Evolutionary conservation across 768 basidiomycete genomes (phyloP).

Genomic region (Termitomyces sp.): DNA sequence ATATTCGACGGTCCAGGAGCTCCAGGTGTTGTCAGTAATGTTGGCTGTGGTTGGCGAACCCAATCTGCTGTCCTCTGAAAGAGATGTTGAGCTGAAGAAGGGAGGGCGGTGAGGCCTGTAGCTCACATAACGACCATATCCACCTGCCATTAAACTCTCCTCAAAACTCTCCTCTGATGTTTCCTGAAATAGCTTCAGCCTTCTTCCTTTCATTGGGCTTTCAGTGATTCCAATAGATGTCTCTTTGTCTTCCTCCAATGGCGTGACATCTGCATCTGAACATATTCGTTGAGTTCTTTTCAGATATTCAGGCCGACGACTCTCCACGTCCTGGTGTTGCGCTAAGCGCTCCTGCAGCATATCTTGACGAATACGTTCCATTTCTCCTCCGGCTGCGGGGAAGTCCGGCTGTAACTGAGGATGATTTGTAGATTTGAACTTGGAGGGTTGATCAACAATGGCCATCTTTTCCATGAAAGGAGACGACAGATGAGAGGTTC

Average conservation of each 20-base stretch:
- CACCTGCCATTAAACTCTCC: slow-evolving; percentile 78
- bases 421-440: too few relatives aligned
- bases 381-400: slow-evolving; percentile 42
- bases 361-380: slow-evolving; percentile 53
- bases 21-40: slow-evolving; percentile 33
- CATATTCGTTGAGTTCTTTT: slow-evolving; percentile 49
- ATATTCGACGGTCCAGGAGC: slow-evolving; percentile 37
- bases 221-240: slow-evolving; percentile 55
- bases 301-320: slow-evolving; percentile 66
- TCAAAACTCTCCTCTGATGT: slow-evolving; percentile 83
- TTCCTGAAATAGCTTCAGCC: slow-evolving; percentile 73
- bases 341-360: slow-evolving; percentile 44
- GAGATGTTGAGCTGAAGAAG: slow-evolving; percentile 6
- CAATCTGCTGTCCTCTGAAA: slow-evolving; percentile 53
- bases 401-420: too few relatives aligned
- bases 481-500: slow-evolving; percentile 35
- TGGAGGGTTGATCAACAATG: slow-evolving; percentile 19
- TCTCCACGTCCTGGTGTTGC: slow-evolving; percentile 50
- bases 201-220: slow-evolving; percentile 66
- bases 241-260: slow-evolving; percentile 26
- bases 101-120: background rate
- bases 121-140: slow-evolving; percentile 70
- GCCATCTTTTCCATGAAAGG: slow-evolving; percentile 39
- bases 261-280: slow-evolving; percentile 33
- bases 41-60: slow-evolving; percentile 51